A percentile compares a stretch with the other conserved stretches of the same genome.
Conservation (phyloP, 306 rosid species). For the Echinosophora koreensis region DNA sequence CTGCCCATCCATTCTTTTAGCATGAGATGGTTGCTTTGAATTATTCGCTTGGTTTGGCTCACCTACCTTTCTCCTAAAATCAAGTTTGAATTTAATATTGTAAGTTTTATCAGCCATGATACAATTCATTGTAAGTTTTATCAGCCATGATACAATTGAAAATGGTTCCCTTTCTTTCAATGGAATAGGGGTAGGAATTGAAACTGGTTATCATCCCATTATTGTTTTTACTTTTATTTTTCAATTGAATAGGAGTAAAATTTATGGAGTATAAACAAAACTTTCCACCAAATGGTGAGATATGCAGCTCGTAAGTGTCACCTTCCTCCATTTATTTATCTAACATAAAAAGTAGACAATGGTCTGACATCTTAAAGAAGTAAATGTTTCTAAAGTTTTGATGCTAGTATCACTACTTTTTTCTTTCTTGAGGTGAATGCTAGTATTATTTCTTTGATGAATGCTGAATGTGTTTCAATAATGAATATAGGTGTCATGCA, state of each 20-base stretch:
- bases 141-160: not conserved
- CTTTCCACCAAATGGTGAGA: conserved; percentile 28
- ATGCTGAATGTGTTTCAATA: conserved; percentile 26
- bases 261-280: not conserved
- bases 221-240: not conserved
- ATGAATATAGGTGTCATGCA: conserved; percentile 42
- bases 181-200: not conserved
- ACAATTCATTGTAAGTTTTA: not conserved
- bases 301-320: conserved; percentile 16
- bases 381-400: not conserved
- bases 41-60: not conserved
- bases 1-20: not conserved
- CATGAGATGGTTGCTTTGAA: not conserved
- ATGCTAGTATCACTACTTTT: not conserved
- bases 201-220: not conserved
- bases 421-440: not conserved
- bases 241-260: not conserved
- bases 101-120: not conserved
- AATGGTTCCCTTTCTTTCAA: not conserved
- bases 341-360: conserved; percentile 5
- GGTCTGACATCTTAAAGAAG: conserved; percentile 22
- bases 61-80: not conserved
- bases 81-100: not conserved
- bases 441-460: conserved; percentile 25
- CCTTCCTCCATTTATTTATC: not conserved